phyloP scores from a whole-genome alignment of 2,329 filamentous ascomycete genomes.

The Pseudocercospora fijiensis region DNA sequence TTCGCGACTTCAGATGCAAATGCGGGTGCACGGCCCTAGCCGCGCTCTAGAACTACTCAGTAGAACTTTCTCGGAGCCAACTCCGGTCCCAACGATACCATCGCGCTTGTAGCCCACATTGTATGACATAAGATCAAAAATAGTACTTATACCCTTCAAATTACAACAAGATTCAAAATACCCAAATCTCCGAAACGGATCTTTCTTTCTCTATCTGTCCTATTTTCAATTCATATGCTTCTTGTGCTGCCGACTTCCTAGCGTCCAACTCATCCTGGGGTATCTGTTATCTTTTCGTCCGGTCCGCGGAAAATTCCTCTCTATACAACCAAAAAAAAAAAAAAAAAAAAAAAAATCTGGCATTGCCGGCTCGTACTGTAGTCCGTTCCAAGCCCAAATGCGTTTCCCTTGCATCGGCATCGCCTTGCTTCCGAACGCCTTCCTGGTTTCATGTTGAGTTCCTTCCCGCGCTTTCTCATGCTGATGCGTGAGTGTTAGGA shows the following conservation, averaged over 20 bases:
- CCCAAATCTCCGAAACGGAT: background rate
- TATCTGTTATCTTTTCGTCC: background rate
- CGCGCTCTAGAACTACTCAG: no score
- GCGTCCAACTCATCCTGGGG: background rate
- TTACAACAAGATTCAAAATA: background rate
- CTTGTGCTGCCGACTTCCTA: conserved; percentile 1
- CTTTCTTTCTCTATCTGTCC: background rate
- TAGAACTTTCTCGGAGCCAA: background rate
- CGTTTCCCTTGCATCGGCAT: background rate
- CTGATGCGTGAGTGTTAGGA: background rate
- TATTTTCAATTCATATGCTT: background rate
- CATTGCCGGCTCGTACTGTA: conserved; percentile 3
- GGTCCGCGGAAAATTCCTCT: background rate
- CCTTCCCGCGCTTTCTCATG: background rate
- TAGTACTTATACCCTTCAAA: background rate
- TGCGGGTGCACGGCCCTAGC: background rate
- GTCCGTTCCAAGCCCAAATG: conserved; percentile 2
- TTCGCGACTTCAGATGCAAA: conserved; percentile 1
- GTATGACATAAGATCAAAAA: background rate
- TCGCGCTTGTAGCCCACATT: background rate
- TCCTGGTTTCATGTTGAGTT: background rate
- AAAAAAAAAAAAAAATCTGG: background rate
- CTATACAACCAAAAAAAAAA: no score
- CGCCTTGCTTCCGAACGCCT: background rate
- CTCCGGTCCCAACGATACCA: background rate